Percentiles rank a stretch among this genome's conserved stretches.
These are phyloP conservation scores for Gaertneriomyces sp. DNA, from an alignment of 192 early-diverging fungal genomes.

Conservation along the genomic window DNA sequence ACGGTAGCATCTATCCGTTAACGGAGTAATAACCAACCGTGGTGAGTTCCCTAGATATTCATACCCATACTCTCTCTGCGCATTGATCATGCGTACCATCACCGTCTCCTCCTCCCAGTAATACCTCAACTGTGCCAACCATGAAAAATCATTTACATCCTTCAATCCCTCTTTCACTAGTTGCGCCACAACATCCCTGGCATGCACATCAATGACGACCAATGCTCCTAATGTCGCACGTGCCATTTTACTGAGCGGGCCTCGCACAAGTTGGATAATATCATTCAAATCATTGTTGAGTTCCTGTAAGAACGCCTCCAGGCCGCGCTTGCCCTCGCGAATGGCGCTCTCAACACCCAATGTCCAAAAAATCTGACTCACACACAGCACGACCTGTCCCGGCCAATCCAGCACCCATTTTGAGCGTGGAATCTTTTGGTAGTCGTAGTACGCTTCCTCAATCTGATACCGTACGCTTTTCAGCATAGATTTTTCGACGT, in stretches of 20 bases:
- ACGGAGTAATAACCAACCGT: constrained; percentile 56
- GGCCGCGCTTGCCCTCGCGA: constrained; percentile 43
- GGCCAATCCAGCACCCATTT: constrained; percentile 67
- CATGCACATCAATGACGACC: constrained; percentile 66
- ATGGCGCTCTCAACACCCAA: constrained; percentile 54
- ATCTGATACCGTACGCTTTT: constrained; percentile 50
- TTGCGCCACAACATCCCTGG: constrained; percentile 52
- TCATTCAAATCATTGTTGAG: constrained; percentile 55
- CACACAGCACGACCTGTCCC: constrained; percentile 60
- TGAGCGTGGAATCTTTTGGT: constrained; percentile 43
- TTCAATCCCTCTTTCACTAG: constrained; percentile 37
- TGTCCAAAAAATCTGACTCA: constrained; percentile 61
- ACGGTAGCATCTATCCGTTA: constrained; percentile 62
- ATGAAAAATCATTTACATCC: constrained; percentile 55
- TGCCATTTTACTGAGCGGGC: constrained; percentile 58
- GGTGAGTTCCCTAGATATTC: constrained; percentile 55
- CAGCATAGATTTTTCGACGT: constrained; percentile 58
- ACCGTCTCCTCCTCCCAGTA: constrained; percentile 62
- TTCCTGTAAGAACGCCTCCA: constrained; percentile 44
- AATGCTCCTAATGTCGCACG: constrained; percentile 57
- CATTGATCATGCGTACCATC: constrained; percentile 61
- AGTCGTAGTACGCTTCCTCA: constrained; percentile 50
- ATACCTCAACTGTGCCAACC: constrained; percentile 60
- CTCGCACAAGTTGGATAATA: constrained; percentile 57
- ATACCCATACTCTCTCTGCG: constrained; percentile 57